Conservation (phyloP, 2,329 filamentous ascomycete species). For the Chrysosporium queenslandicum region DNA sequence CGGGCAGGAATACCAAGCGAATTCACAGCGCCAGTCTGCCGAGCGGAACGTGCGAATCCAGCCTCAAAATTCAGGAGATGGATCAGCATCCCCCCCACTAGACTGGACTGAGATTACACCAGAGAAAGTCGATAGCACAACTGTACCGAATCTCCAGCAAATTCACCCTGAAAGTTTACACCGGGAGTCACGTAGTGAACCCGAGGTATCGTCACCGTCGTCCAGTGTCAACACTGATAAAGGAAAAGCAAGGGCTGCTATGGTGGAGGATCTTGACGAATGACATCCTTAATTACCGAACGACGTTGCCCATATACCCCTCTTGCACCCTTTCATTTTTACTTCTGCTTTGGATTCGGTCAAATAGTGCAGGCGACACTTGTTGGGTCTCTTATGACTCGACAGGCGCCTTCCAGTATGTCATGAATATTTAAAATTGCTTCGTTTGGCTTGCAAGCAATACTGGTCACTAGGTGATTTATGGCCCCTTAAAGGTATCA, state of each 20-base stretch:
- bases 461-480: too few species aligned
- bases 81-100: neutral
- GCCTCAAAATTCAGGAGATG: neutral
- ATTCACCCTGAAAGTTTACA: neutral
- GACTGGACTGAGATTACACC: conserved; percentile 5
- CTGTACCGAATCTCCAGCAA: neutral
- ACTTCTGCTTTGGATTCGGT: too few species aligned
- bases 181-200: neutral
- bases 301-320: too few species aligned
- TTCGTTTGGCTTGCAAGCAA: too few species aligned
- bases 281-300: neutral
- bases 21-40: neutral
- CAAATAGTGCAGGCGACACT: too few species aligned
- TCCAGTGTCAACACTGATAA: conserved; percentile 1
- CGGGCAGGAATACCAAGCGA: neutral
- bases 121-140: neutral
- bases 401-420: too few species aligned
- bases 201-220: neutral
- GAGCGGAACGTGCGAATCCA: neutral
- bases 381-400: too few species aligned
- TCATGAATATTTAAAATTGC: too few species aligned
- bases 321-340: too few species aligned
- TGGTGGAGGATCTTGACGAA: conserved; percentile 18
- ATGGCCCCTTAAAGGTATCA: too few species aligned
- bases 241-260: conserved; percentile 17